Base-by-base conservation (phyloP, 257 asterid species). In the Eucommia ulmoides region DNA sequence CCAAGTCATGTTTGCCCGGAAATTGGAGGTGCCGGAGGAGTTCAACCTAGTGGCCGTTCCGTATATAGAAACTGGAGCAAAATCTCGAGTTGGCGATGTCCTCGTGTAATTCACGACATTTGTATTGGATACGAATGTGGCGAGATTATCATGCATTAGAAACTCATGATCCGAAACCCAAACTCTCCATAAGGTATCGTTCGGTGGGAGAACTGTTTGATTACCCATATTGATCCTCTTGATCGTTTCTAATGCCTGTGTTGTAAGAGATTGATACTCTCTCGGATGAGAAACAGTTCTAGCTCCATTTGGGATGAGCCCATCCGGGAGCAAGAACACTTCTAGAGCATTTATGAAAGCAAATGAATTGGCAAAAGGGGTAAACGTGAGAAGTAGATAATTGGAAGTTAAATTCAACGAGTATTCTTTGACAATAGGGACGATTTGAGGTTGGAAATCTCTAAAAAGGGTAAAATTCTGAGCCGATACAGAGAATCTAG, bases 181-280 rank as follows among this genome's bases (percentile, higher is more conserved):
- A 35, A 35, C 22, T 44, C 78, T 33, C 68, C 71, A 55, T 61
- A 62, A 63, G 41, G 78, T 52, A 56, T 72, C 78, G 56, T 72
- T 60, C 24, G 2, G 51, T 55, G 78, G 72, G 24, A 23, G 33
- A 11, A 72, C 68, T 22, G 64, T 4, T 59, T 24, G 25, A 48
- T 67, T 67, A 0, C 78, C 78, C 78, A 72, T 72, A 49, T 72
- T 72, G 5, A 67, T 57, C 53, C 78, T 56, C 50, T 23, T 47
- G 0, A 64, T 52, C 1, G 74, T 72, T 49, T 72, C 74, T 8
- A 72, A 21, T 14, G 78, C 74, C 11, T 18, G 33, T 46, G 41
- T 23, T 45, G 35, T 68, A 22, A 72, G 58, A 53, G 21, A 58
- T 24, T 53, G 66, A 47, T 20, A 1, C 19, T 20, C 35, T 1